A percentile compares a stretch with the other conserved stretches of the same genome.
These are phyloP conservation scores for Glycine tomentella DNA, from an alignment of 306 rosid genomes.

Conservation along the genomic window DNA sequence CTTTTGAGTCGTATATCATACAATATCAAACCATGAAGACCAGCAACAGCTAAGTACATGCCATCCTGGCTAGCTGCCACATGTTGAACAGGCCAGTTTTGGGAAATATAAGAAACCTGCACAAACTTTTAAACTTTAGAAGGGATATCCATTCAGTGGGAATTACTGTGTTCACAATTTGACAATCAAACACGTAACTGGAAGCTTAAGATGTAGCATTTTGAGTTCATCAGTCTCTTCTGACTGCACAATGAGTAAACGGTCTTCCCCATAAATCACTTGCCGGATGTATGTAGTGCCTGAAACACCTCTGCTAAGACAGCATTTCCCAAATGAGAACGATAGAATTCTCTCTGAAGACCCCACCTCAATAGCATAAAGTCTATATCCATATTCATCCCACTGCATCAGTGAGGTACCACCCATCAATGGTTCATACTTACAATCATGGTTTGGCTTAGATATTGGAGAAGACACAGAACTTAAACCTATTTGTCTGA, in stretches of 20 bases:
- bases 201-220: constrained; percentile 93
- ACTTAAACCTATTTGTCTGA: constrained; percentile 93
- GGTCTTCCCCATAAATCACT: constrained; percentile 92
- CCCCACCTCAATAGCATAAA: constrained; percentile 81
- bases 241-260: constrained; percentile 88
- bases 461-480: constrained; percentile 84
- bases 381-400: constrained; percentile 95
- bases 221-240: constrained; percentile 97
- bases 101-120: constrained; percentile 97
- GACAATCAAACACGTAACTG: constrained; percentile 72
- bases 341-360: constrained; percentile 83
- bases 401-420: constrained; percentile 95
- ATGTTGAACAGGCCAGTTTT: constrained; percentile 98
- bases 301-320: constrained; percentile 97
- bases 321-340: constrained; percentile 96
- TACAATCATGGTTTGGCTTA: constrained; percentile 81
- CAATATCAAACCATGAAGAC: constrained; percentile 89
- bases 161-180: constrained; percentile 39
- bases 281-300: constrained; percentile 87
- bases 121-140: constrained; percentile 46
- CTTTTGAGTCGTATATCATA: constrained; percentile 86
- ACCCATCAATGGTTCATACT: constrained; percentile 87
- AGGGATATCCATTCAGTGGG: constrained; percentile 48
- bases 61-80: constrained; percentile 98
- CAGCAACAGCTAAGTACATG: constrained; percentile 90